Percentiles rank a stretch among this genome's conserved stretches.
Conservation (phyloP, 768 basidiomycete genomes). For the Mycena vulgaris region DNA sequence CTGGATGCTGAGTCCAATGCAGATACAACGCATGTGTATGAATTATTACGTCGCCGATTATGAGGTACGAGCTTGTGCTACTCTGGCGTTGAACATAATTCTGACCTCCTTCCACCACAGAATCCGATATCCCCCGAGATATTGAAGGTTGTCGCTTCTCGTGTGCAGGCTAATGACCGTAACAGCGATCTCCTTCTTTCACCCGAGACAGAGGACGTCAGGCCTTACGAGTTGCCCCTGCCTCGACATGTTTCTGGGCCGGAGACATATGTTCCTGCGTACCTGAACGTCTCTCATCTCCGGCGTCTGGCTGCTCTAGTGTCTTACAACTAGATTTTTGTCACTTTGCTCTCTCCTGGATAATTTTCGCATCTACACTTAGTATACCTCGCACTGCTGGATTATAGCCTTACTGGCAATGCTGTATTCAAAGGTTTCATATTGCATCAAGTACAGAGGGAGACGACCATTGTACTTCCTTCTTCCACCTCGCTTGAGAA, state of each 20-base stretch:
- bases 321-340: constrained; percentile 65
- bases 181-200: constrained; percentile 96
- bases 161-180: constrained; percentile 96
- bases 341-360: constrained; percentile 31
- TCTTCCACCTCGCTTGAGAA: constrained; percentile 70
- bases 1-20: constrained; percentile 99
- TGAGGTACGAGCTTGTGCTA: constrained; percentile 72
- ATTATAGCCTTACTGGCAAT: constrained; percentile 57
- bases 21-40: constrained; percentile 99
- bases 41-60: constrained; percentile 99
- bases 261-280: constrained; percentile 96
- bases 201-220: constrained; percentile 97
- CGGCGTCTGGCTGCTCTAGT: constrained; percentile 91
- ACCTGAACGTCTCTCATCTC: constrained; percentile 91
- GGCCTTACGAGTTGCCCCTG: constrained; percentile 93
- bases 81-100: neutral
- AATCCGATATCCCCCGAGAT: constrained; percentile 99
- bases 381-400: constrained; percentile 61
- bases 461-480: constrained; percentile 54
- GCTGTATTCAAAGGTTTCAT: constrained; percentile 53
- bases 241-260: constrained; percentile 95
- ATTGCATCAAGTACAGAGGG: constrained; percentile 21
- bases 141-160: constrained; percentile 94
- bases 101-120: constrained; percentile 54
- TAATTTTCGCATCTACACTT: constrained; percentile 45